Conservation (phyloP, 805 yeast genomes). For the Pichia membranifaciens region DNA sequence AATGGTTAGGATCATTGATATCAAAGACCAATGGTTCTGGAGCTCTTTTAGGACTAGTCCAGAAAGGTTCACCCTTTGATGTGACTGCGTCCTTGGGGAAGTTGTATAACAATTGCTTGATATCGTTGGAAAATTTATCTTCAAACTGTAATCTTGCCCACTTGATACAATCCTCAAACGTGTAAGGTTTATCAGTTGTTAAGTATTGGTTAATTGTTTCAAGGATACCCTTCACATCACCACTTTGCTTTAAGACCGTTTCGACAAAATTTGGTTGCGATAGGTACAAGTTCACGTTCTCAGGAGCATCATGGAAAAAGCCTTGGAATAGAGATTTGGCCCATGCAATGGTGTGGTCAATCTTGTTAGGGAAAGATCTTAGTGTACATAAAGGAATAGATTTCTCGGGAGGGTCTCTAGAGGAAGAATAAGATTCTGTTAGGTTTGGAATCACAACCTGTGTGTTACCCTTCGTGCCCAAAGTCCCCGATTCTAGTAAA, state of each 20-base stretch:
- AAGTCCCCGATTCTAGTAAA: constrained; percentile 90
- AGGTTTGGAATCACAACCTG: constrained; percentile 91
- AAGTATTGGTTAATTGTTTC: constrained; percentile 75
- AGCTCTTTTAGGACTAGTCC: constrained; percentile 98
- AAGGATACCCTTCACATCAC: constrained; percentile 82
- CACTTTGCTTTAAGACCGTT: constrained; percentile 82
- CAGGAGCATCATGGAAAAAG: constrained; percentile 84
- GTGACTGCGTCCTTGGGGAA: constrained; percentile 94
- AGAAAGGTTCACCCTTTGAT: constrained; percentile 85
- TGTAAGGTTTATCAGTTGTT: constrained; percentile 68
- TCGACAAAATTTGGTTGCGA: constrained; percentile 92
- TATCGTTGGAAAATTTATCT: constrained; percentile 76
- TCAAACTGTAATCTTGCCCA: constrained; percentile 96
- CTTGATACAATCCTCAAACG: constrained; percentile 86
- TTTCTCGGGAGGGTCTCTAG: constrained; percentile 98
- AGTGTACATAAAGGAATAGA: constrained; percentile 95
- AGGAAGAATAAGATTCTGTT: constrained; percentile 93
- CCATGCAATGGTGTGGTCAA: constrained; percentile 99
- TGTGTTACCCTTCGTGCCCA: constrained; percentile 97
- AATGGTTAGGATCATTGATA: constrained; percentile 67
- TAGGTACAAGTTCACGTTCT: constrained; percentile 84
- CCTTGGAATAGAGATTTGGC: constrained; percentile 93
- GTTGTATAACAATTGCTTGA: constrained; percentile 82
- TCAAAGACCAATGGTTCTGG: constrained; percentile 84
- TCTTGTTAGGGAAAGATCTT: constrained; percentile 95